Percentiles rank a stretch among this genome's conserved stretches.
Conservation (phyloP, 208 protist genomes). For the Porcisia deanei region DNA sequence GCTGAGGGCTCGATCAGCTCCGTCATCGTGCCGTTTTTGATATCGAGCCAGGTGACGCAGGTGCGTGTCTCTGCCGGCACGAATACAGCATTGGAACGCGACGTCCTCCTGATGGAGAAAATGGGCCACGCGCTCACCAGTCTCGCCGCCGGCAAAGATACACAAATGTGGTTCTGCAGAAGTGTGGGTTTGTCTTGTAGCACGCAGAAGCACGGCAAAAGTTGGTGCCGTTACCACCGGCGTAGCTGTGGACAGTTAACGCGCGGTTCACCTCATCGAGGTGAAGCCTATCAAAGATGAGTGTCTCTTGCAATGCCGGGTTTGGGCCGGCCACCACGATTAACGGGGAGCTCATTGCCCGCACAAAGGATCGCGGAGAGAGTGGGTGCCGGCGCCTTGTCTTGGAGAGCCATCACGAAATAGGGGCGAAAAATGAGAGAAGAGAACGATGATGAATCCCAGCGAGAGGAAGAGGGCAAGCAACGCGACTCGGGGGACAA, state of each 20-base stretch:
- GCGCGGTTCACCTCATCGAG: conserved; percentile 39
- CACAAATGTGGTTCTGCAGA: conserved; percentile 19
- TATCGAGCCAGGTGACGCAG: conserved; percentile 39
- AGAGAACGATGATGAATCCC: not conserved
- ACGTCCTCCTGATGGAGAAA: conserved; percentile 31
- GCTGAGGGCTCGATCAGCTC: conserved; percentile 44
- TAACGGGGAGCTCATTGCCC: not conserved
- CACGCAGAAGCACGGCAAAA: conserved; percentile 36
- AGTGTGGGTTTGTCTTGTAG: conserved; percentile 19
- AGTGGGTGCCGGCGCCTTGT: not conserved
- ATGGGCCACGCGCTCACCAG: conserved; percentile 23
- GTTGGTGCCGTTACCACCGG: conserved; percentile 46
- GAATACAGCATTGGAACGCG: conserved; percentile 7
- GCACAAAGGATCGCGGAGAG: not conserved
- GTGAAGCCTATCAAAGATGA: conserved; percentile 31
- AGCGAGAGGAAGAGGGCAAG: not conserved
- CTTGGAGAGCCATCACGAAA: not conserved
- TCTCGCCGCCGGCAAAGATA: conserved; percentile 35
- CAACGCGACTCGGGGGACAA: not conserved
- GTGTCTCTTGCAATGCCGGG: conserved; percentile 40
- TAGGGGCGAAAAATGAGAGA: not conserved
- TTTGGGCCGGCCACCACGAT: conserved; percentile 40
- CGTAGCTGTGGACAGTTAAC: conserved; percentile 19
- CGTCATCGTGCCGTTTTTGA: conserved; percentile 31
- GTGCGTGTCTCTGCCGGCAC: conserved; percentile 36